Evolutionary conservation across 768 basidiomycete species (phyloP).

Genomic region (Russula sp.): DNA sequence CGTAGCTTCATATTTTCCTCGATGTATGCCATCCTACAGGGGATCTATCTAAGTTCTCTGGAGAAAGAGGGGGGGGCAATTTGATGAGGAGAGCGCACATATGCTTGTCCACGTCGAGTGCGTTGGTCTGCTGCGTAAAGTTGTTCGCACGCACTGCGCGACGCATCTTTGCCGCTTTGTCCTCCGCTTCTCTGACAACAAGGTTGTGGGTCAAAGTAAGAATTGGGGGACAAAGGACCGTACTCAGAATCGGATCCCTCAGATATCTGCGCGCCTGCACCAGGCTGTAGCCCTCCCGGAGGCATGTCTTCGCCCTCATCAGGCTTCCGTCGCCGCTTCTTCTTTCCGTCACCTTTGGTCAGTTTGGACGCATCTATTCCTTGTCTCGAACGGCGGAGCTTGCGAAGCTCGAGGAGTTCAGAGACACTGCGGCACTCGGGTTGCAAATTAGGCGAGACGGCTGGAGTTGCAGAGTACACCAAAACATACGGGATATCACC

Average conservation of each 20-base stretch:
- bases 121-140: conserved; percentile 96
- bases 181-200: conserved; percentile 46
- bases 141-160: conserved; percentile 78
- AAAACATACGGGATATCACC: conserved; percentile 43
- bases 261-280: conserved; percentile 34
- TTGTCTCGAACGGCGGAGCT: conserved; percentile 58
- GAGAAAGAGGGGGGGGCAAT: not conserved
- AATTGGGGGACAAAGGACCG: conserved; percentile 29
- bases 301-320: conserved; percentile 40
- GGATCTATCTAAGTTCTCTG: not conserved
- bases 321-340: conserved; percentile 50
- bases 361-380: conserved; percentile 85
- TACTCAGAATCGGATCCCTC: conserved; percentile 49
- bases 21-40: conserved; percentile 89
- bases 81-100: conserved; percentile 51
- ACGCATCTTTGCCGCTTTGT: conserved; percentile 63
- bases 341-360: conserved; percentile 74
- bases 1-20: conserved; percentile 85
- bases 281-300: conserved; percentile 50
- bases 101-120: conserved; percentile 95
- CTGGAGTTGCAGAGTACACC: not conserved
- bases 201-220: not conserved
- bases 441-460: conserved; percentile 4
- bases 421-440: conserved; percentile 44
- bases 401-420: conserved; percentile 80